Evolutionary conservation across 1,284 basidiomycete species (phyloP), one percentile per base, ranked within the genome.

Genomic region (Ustilago curta): DNA sequence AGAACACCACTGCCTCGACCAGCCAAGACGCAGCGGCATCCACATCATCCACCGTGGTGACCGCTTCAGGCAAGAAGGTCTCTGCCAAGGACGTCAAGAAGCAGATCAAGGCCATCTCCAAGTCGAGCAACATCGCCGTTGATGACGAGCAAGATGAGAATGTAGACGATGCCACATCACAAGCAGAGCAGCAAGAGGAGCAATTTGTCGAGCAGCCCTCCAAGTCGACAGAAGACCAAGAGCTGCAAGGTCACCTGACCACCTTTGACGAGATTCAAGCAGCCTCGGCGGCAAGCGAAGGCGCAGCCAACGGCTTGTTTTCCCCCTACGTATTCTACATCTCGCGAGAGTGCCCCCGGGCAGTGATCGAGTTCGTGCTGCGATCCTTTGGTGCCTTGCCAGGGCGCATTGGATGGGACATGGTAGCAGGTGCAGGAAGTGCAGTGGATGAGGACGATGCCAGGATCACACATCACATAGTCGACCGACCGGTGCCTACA

Each of bases 291-390:
- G 63, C 64, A 14, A 68, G 62, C 54, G 76, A 71, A 12, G 72
- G 71, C 32, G 59, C 66, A 2, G 59, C 70, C 44, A 63, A 72
- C 48, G 70, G 45, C 55, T 87, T 99, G 47, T 97, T 99, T 86
- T 87, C 91, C 2, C 90, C 92, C 0, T 98, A 92, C 87, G 92
- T 91, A 1, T 95, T 99, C 87, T 99, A 92, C 88, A 88, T 99
- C 53, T 98, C 97, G 12, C 90, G 97, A 72, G 96, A 98, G 87
- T 93, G 92, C 1, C 93, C 96, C 3, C 90, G 95, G 7, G 88
- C 93, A 23, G 91, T 97, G 68, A 94, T 98, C 87, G 97, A 99
- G 86, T 98, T 99, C 86, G 88, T 97, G 75, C 89, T 98, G 55
- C 92, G 94, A 35, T 91, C 93, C 8, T 94, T 95, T 85, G 96